These are phyloP conservation scores for Saccharomycopsis vini DNA, from an alignment of 805 yeast genomes.

Conservation along the genomic window DNA sequence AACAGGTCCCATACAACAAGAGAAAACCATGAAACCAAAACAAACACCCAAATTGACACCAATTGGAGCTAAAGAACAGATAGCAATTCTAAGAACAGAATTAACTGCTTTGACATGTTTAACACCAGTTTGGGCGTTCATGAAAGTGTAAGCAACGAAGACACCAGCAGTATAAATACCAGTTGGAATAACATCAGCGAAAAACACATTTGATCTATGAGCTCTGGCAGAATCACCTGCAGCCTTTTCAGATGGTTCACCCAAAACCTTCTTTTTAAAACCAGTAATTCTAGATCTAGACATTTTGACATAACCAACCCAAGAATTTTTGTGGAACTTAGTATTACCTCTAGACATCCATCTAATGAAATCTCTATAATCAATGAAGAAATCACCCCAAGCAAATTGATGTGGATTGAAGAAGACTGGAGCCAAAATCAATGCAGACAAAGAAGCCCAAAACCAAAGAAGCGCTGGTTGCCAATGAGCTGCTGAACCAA, in stretches of 20 bases:
- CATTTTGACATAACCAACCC: conserved; percentile 68
- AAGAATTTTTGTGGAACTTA: conserved; percentile 57
- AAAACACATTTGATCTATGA: conserved; percentile 63
- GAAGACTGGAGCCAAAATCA: conserved; percentile 62
- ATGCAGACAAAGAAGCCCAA: conserved; percentile 60
- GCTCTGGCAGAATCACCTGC: conserved; percentile 67
- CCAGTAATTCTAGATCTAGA: conserved; percentile 90
- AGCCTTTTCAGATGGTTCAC: conserved; percentile 57
- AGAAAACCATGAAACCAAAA: conserved; percentile 64
- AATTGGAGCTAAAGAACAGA: conserved; percentile 86
- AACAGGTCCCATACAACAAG: conserved; percentile 97
- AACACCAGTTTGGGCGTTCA: conserved; percentile 85
- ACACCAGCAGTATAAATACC: conserved; percentile 58
- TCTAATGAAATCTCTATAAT: conserved; percentile 50
- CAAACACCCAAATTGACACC: conserved; percentile 82
- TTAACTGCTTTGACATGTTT: conserved; percentile 38
- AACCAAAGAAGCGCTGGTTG: conserved; percentile 65
- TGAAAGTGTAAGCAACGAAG: conserved; percentile 65
- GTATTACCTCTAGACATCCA: conserved; percentile 83
- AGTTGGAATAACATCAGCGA: conserved; percentile 76
- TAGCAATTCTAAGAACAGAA: conserved; percentile 60
- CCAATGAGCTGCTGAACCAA: conserved; percentile 77
- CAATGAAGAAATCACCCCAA: conserved; percentile 60
- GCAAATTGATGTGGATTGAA: conserved; percentile 75
- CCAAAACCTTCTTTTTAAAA: conserved; percentile 64